Percentiles rank a stretch among this genome's conserved stretches.
Evolutionary conservation across 441 rosid species (phyloP).

Genomic region (Euphorbia celastroides): DNA sequence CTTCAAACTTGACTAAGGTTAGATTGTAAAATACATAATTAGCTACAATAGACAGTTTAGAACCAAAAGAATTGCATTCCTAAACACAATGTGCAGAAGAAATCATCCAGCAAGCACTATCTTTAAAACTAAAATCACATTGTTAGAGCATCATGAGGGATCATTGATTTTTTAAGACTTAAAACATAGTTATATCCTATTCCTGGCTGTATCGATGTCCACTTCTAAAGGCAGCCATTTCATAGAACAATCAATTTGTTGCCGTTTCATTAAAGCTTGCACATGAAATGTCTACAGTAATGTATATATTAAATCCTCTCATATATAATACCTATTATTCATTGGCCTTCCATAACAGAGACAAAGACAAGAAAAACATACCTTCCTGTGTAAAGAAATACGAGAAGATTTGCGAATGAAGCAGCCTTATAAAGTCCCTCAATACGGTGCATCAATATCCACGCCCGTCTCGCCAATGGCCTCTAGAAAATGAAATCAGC

Average conservation of each 20-base stretch:
- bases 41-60: neutral
- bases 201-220: neutral
- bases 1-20: neutral
- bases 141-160: neutral
- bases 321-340: neutral
- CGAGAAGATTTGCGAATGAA: constrained; percentile 74
- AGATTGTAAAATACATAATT: neutral
- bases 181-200: neutral
- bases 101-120: neutral
- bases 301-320: neutral
- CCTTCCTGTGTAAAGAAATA: constrained; percentile 93
- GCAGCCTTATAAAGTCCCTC: constrained; percentile 89
- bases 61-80: neutral
- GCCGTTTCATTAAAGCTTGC: neutral
- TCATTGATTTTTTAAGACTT: neutral
- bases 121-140: neutral
- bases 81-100: neutral
- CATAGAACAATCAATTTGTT: neutral
- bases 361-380: constrained; percentile 23
- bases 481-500: constrained; percentile 43
- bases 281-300: neutral
- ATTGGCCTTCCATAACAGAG: neutral
- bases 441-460: constrained; percentile 68
- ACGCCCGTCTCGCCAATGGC: constrained; percentile 71
- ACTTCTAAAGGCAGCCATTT: neutral